These are phyloP conservation scores for Fraxinus xanthoxyloides DNA, from an alignment of 305 asterid genomes.

Conservation along the genomic window DNA sequence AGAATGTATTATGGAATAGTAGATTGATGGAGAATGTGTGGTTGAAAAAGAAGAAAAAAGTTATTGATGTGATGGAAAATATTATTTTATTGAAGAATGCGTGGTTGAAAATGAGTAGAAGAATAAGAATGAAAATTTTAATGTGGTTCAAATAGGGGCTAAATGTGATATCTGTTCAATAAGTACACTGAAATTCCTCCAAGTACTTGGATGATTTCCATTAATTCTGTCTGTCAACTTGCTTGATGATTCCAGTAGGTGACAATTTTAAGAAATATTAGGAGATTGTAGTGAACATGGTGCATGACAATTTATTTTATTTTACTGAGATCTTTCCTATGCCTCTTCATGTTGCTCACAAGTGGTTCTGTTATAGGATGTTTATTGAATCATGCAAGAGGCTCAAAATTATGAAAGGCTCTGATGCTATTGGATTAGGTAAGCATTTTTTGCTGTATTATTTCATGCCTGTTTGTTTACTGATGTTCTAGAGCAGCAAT, in stretches of 20 bases:
- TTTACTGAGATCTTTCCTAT: background rate
- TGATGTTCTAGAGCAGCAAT: background rate
- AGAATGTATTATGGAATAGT: no score
- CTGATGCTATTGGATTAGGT: slow-evolving; percentile 90
- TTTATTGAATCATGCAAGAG: slow-evolving; percentile 79
- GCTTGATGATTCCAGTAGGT: background rate
- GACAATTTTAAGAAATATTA: background rate
- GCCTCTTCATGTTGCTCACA: background rate
- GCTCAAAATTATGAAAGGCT: slow-evolving; percentile 82
- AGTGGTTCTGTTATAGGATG: slow-evolving; percentile 46
- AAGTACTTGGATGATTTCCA: background rate
- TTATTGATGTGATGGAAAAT: no score
- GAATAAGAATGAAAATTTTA: no score
- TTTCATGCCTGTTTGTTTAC: background rate
- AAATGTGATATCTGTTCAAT: background rate
- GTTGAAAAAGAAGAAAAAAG: no score
- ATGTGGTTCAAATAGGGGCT: no score
- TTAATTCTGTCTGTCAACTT: background rate
- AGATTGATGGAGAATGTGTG: no score
- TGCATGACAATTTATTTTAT: background rate
- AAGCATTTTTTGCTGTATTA: slow-evolving; percentile 2
- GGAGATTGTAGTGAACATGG: background rate
- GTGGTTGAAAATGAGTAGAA: no score
- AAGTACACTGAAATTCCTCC: background rate
- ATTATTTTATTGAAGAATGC: no score